Conservation (phyloP, 176 grass and related monocot genomes). For the Ananas comosus region DNA sequence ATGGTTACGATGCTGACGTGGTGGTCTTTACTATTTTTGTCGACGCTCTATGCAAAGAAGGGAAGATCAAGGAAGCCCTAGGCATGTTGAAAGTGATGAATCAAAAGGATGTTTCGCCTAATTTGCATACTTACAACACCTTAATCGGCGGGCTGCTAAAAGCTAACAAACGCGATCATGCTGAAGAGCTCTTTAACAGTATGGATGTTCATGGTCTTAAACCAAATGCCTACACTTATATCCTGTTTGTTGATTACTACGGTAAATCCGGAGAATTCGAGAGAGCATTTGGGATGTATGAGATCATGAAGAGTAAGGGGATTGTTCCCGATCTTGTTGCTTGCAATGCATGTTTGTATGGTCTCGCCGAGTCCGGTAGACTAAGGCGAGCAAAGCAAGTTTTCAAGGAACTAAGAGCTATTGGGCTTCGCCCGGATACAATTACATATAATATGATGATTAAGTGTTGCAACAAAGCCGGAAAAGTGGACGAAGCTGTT, state of each 20-base stretch:
- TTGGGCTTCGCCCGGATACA: constrained; percentile 61
- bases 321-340: constrained; percentile 67
- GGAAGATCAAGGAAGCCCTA: constrained; percentile 55
- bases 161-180: constrained; percentile 39
- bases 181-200: constrained; percentile 53
- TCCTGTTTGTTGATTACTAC: constrained; percentile 84
- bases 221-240: constrained; percentile 69
- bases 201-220: constrained; percentile 66
- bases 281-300: constrained; percentile 55
- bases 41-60: constrained; percentile 65
- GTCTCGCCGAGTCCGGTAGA: constrained; percentile 77
- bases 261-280: constrained; percentile 64
- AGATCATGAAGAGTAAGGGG: constrained; percentile 75
- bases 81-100: constrained; percentile 55
- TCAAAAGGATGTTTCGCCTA: constrained; percentile 45
- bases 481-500: constrained; percentile 58
- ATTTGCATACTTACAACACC: constrained; percentile 78
- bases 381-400: constrained; percentile 71
- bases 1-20: constrained; percentile 72
- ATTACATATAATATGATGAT: constrained; percentile 99
- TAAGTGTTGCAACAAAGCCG: constrained; percentile 80
- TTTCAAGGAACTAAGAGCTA: constrained; percentile 56
- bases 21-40: constrained; percentile 53
- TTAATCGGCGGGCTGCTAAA: constrained; percentile 74
- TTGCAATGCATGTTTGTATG: constrained; percentile 69